Evolutionary conservation across 305 asterid genomes (phyloP).

Genomic region (Caryopteris hybrid): DNA sequence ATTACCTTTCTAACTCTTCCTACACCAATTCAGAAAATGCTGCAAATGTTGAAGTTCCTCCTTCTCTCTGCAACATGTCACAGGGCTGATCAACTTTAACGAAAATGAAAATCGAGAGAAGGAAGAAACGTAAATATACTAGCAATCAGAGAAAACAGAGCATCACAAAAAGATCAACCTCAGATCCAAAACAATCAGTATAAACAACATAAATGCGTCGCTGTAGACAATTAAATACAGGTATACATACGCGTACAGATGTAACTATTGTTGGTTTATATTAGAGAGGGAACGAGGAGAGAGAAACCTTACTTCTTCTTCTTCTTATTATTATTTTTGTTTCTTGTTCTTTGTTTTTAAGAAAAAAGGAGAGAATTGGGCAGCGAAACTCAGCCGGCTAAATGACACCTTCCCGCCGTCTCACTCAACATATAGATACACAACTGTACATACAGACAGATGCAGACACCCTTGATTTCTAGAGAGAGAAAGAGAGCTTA

Average conservation of each 20-base stretch:
- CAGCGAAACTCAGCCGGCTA: constrained; percentile 19
- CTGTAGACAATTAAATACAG: not conserved
- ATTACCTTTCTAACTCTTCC: not conserved
- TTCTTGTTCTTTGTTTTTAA: no score
- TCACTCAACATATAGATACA: constrained; percentile 5
- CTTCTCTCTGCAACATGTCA: constrained; percentile 17
- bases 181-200: not conserved
- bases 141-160: not conserved
- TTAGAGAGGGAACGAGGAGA: not conserved
- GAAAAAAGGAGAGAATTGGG: not conserved
- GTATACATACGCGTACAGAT: not conserved
- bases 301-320: not conserved
- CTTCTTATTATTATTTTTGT: no score
- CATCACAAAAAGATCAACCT: not conserved
- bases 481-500: constrained; percentile 15
- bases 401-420: not conserved
- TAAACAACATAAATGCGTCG: not conserved
- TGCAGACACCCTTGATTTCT: constrained; percentile 9
- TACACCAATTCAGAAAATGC: constrained; percentile 11
- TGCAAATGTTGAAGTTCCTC: not conserved
- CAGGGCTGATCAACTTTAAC: not conserved
- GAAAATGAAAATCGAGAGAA: not conserved
- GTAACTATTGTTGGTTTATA: not conserved
- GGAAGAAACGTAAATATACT: not conserved
- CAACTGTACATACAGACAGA: constrained; percentile 11